phyloP scores from a whole-genome alignment of 2,329 filamentous ascomycete genomes.

The Talaromyces sp. region DNA sequence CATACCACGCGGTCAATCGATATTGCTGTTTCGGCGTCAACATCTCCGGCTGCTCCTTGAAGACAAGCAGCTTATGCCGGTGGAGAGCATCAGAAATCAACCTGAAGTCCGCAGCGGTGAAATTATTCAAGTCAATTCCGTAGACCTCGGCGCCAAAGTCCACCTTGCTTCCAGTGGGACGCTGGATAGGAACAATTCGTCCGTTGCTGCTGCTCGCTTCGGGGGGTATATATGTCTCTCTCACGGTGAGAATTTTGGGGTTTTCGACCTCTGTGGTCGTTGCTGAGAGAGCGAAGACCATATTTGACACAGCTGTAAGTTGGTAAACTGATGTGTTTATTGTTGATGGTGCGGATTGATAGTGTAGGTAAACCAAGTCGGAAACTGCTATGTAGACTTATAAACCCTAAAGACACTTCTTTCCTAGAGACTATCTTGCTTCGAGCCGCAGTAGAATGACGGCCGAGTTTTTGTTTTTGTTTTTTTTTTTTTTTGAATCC shows the following conservation, averaged over 20 bases:
- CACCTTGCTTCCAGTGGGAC: conserved; percentile 27
- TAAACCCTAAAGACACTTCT: not conserved
- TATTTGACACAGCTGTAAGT: not conserved
- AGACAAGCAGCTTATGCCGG: conserved; percentile 33
- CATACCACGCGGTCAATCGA: conserved; percentile 24
- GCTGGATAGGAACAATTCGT: conserved; percentile 9
- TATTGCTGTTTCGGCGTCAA: conserved; percentile 33
- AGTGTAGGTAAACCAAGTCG: not conserved
- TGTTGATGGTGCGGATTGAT: not conserved
- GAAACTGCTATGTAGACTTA: not conserved
- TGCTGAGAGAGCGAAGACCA: conserved; percentile 3
- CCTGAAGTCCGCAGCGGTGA: conserved; percentile 31
- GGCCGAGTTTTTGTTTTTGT: no score
- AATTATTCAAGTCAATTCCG: conserved; percentile 34
- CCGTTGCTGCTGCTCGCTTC: conserved; percentile 8
- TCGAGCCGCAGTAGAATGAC: no score
- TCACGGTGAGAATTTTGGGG: conserved; percentile 4
- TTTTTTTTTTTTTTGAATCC: no score
- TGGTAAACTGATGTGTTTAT: not conserved
- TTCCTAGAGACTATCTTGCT: not conserved
- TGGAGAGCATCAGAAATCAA: conserved; percentile 31
- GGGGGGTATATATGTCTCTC: conserved; percentile 4
- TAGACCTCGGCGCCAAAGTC: conserved; percentile 34
- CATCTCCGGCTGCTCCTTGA: conserved; percentile 36
- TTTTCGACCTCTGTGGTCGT: not conserved